These are phyloP conservation scores for Komagataella pastoris DNA, from an alignment of 805 yeast species.

Conservation along the genomic window DNA sequence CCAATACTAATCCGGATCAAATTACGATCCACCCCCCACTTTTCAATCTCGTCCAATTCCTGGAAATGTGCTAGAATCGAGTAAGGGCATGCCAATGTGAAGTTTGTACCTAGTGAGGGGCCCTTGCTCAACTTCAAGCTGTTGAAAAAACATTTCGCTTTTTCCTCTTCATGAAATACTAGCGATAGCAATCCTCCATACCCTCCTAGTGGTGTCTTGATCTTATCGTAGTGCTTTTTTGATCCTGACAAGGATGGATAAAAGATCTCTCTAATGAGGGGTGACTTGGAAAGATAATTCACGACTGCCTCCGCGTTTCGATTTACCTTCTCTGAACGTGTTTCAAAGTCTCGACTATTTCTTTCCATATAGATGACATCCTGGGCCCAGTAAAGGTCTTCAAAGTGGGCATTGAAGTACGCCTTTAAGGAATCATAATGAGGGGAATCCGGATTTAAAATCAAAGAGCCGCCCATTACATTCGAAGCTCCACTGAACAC, in stretches of 20 bases:
- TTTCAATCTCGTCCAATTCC: constrained; percentile 66
- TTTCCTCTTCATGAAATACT: constrained; percentile 47
- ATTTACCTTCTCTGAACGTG: constrained; percentile 45
- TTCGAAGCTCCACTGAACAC: constrained; percentile 91
- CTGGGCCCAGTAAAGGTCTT: constrained; percentile 81
- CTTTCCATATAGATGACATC: constrained; percentile 88
- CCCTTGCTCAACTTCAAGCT: constrained; percentile 64
- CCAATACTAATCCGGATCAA: constrained; percentile 79
- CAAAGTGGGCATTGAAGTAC: constrained; percentile 39
- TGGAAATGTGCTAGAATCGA: constrained; percentile 74
- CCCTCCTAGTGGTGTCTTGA: constrained; percentile 63
- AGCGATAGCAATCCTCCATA: constrained; percentile 81
- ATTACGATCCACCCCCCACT: constrained; percentile 74
- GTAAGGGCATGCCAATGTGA: constrained; percentile 83
- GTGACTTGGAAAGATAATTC: constrained; percentile 32
- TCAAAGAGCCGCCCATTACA: constrained; percentile 87
- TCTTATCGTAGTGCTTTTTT: constrained; percentile 52
- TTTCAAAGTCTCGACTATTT: constrained; percentile 79
- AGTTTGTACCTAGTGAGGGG: constrained; percentile 84
- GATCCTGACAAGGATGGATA: constrained; percentile 56
- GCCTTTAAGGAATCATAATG: constrained; percentile 34
- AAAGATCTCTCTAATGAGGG: constrained; percentile 48
- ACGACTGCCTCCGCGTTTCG: constrained; percentile 41
- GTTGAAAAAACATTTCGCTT: constrained; percentile 67
- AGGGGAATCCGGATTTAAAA: constrained; percentile 55